phyloP scores from a whole-genome alignment of 78 protist genomes.

The Creolimax fragrantissima region DNA sequence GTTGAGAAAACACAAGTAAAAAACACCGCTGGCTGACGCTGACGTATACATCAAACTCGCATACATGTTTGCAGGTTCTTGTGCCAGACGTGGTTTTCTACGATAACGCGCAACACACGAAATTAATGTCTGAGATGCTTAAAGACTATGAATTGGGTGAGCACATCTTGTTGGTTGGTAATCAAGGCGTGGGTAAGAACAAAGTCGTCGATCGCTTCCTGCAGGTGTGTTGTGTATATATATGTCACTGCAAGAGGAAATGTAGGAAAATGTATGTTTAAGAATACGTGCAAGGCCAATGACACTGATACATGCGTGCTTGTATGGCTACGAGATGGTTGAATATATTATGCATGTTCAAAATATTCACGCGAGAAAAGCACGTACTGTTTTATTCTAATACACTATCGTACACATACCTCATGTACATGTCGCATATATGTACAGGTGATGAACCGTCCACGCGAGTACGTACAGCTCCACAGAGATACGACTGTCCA shows the following conservation, averaged over 20 bases:
- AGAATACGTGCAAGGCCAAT: not conserved
- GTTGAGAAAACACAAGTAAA: too few species aligned
- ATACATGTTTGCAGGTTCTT: too few species aligned
- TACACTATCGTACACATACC: too few species aligned
- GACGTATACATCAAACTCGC: too few species aligned
- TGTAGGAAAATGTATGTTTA: not conserved
- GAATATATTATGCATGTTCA: too few species aligned
- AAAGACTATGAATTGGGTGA: constrained; percentile 20
- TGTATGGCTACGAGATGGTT: too few species aligned
- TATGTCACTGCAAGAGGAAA: not conserved
- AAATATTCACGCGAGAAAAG: too few species aligned
- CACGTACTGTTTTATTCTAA: too few species aligned
- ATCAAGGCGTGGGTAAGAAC: constrained; percentile 78
- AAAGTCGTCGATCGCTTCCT: constrained; percentile 48
- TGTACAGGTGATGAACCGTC: not conserved
- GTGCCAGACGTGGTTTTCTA: constrained; percentile 45
- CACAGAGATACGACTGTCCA: constrained; percentile 77
- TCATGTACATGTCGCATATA: too few species aligned
- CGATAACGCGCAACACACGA: constrained; percentile 26
- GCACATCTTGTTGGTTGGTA: constrained; percentile 51
- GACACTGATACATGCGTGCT: not conserved
- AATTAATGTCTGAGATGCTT: constrained; percentile 10
- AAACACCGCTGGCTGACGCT: too few species aligned
- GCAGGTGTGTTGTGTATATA: not conserved
- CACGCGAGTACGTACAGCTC: constrained; percentile 70